Conservation (phyloP, 257 asterid genomes). For the Jacaranda copaia region DNA sequence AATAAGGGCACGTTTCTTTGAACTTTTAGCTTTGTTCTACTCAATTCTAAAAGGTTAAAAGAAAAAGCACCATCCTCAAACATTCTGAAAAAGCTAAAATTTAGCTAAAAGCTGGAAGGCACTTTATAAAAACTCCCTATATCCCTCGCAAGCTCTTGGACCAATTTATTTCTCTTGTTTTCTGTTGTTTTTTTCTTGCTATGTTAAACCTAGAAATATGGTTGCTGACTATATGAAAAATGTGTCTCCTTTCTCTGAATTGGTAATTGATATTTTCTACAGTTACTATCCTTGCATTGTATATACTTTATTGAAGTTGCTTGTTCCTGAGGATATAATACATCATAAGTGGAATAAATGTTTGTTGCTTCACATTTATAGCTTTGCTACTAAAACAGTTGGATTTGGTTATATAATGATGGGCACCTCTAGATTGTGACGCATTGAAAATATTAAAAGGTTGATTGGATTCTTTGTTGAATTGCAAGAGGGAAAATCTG, state of each 20-base stretch:
- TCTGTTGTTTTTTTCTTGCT: neutral
- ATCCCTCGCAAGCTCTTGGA: neutral
- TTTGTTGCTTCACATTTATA: neutral
- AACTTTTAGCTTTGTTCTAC: too few species aligned
- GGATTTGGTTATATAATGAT: neutral
- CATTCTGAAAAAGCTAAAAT: too few species aligned
- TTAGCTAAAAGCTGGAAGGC: too few species aligned
- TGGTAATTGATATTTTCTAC: neutral
- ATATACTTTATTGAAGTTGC: neutral
- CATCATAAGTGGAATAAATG: neutral
- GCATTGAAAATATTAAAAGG: neutral
- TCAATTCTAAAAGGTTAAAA: too few species aligned
- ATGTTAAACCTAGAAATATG: neutral
- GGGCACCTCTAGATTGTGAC: neutral
- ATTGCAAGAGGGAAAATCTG: conserved; percentile 7
- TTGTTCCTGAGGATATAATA: neutral
- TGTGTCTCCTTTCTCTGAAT: neutral
- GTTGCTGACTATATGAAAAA: neutral
- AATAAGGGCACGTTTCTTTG: too few species aligned
- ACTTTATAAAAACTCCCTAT: too few species aligned
- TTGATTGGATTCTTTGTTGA: neutral
- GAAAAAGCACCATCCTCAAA: too few species aligned
- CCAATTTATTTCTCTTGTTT: neutral
- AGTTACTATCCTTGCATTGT: neutral
- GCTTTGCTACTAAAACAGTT: neutral